Percentiles rank a stretch among this genome's conserved stretches.
phyloP scores from a whole-genome alignment of 1,284 basidiomycete genomes.

The Hymenochaete sp. region DNA sequence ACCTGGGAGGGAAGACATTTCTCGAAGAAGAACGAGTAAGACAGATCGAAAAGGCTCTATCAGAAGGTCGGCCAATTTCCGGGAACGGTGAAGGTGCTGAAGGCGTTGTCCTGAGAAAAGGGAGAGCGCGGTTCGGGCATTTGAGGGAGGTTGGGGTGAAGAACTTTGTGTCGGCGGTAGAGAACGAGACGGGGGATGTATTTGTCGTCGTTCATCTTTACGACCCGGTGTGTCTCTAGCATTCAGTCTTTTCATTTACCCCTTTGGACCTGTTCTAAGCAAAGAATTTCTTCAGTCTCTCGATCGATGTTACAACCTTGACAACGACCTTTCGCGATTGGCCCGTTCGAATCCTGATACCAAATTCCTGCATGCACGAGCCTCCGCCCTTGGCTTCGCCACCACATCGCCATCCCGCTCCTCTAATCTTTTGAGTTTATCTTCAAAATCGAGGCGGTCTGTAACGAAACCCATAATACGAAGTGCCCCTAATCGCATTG shows the following conservation, averaged over 20 bases:
- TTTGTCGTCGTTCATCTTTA: conserved; percentile 82
- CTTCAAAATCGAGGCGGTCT: neutral
- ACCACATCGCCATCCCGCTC: conserved; percentile 27
- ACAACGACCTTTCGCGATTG: conserved; percentile 58
- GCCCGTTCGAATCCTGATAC: conserved; percentile 63
- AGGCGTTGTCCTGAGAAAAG: conserved; percentile 28
- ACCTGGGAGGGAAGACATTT: conserved; percentile 51
- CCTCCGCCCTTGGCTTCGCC: conserved; percentile 71
- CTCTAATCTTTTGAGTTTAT: conserved; percentile 14
- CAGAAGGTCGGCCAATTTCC: conserved; percentile 30
- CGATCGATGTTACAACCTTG: conserved; percentile 63
- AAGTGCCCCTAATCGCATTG: conserved; percentile 18
- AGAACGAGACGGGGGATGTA: conserved; percentile 56
- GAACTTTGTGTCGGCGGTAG: conserved; percentile 69
- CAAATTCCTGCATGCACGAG: conserved; percentile 72
- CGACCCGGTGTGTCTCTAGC: conserved; percentile 52
- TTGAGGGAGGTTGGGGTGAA: conserved; percentile 70
- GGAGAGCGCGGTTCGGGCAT: conserved; percentile 63
- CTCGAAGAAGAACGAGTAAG: conserved; percentile 62
- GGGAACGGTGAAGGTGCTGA: conserved; percentile 25
- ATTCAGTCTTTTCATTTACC: neutral
- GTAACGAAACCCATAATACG: conserved; percentile 21
- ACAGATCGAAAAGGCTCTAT: conserved; percentile 29
- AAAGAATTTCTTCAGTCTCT: conserved; percentile 43
- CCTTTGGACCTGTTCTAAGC: neutral